phyloP scores from a whole-genome alignment of 371 early-diverging fungal species.

The Mucor sp. region DNA sequence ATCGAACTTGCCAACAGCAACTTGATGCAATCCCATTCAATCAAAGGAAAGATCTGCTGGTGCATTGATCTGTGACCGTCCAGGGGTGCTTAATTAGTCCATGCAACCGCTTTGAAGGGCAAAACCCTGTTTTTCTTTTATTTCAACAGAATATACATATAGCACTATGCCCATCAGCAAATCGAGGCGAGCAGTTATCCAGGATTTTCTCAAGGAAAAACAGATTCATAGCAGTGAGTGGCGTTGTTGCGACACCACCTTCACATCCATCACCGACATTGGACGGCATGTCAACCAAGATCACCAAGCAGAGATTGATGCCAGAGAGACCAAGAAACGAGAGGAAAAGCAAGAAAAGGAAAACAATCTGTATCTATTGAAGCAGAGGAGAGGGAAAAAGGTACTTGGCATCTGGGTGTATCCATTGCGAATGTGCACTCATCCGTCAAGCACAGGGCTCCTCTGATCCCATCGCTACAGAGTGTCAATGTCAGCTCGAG shows the following conservation, averaged over 20 bases:
- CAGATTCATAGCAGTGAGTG: constrained; percentile 9
- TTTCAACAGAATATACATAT: neutral
- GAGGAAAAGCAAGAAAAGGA: constrained; percentile 9
- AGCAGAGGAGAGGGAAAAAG: constrained; percentile 31
- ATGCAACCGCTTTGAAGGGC: neutral
- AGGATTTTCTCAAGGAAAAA: constrained; percentile 25
- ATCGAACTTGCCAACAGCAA: too few species aligned
- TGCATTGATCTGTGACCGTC: neutral
- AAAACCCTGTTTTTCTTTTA: neutral
- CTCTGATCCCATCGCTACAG: constrained; percentile 42
- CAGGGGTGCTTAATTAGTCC: neutral
- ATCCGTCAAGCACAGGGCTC: constrained; percentile 21
- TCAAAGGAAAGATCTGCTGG: neutral
- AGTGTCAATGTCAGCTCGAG: constrained; percentile 34
- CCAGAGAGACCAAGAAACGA: neutral
- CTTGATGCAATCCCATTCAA: neutral
- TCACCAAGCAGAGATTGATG: constrained; percentile 19
- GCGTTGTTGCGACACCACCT: constrained; percentile 21
- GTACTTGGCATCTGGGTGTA: neutral
- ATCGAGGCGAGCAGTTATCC: constrained; percentile 14
- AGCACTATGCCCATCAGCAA: constrained; percentile 6
- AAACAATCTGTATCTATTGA: constrained; percentile 5
- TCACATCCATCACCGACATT: constrained; percentile 8
- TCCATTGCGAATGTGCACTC: neutral
- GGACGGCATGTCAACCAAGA: constrained; percentile 18